Conservation (phyloP, 495 filamentous ascomycete species). For the Cetradonia linearis region DNA sequence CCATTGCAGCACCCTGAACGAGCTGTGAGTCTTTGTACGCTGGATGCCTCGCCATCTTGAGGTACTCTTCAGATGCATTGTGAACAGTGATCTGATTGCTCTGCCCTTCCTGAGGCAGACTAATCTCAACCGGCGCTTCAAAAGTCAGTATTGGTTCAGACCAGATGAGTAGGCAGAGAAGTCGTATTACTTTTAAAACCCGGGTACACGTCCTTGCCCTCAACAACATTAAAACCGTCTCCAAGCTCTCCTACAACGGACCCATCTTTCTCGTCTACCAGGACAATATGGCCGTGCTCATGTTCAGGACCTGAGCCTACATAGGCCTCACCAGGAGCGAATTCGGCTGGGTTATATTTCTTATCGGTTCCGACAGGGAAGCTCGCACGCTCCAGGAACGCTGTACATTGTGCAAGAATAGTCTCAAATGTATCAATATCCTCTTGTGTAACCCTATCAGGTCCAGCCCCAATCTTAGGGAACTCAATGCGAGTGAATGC, state of each 20-base stretch:
- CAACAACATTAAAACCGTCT: slow-evolving; percentile 71
- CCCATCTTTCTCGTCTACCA: slow-evolving; percentile 90
- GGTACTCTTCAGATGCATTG: slow-evolving; percentile 69
- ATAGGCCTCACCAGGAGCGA: slow-evolving; percentile 70
- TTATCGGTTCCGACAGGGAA: slow-evolving; percentile 38
- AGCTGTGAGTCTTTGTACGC: slow-evolving; percentile 78
- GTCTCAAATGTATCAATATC: slow-evolving; percentile 95
- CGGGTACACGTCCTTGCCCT: slow-evolving; percentile 57
- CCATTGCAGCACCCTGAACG: slow-evolving; percentile 80
- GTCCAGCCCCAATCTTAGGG: slow-evolving; percentile 54
- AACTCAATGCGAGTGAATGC: slow-evolving; percentile 90
- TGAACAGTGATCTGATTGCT: slow-evolving; percentile 60
- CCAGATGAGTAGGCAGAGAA: background rate
- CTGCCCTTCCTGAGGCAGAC: slow-evolving; percentile 63
- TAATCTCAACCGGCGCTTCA: slow-evolving; percentile 82
- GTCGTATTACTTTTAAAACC: slow-evolving; percentile 69
- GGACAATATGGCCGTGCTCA: slow-evolving; percentile 67
- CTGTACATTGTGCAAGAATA: slow-evolving; percentile 89
- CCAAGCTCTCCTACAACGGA: slow-evolving; percentile 86
- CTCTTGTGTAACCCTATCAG: slow-evolving; percentile 64
- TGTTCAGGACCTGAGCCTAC: slow-evolving; percentile 41
- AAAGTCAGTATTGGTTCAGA: slow-evolving; percentile 9
- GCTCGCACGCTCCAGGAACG: slow-evolving; percentile 72
- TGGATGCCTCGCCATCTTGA: slow-evolving; percentile 72
- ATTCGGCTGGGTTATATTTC: slow-evolving; percentile 71